Evolutionary conservation across 1,139 yeast genomes (phyloP).

Genomic region (Geotrichum australiense): DNA sequence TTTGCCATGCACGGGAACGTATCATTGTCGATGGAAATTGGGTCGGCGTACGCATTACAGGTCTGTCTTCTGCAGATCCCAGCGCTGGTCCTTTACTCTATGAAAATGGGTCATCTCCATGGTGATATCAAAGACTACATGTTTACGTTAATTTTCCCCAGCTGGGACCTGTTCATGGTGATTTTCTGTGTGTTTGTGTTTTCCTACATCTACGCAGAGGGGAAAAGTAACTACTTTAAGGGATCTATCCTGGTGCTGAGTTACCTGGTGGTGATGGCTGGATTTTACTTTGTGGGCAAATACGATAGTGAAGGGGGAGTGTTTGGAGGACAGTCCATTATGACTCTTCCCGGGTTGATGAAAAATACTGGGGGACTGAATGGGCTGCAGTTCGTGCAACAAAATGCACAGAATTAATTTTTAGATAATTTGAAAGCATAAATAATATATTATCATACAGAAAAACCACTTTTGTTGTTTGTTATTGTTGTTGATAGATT

Average conservation of each 20-base stretch:
- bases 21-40: conserved; percentile 89
- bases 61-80: conserved; percentile 96
- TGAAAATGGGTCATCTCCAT: conserved; percentile 37
- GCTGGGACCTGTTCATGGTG: conserved; percentile 91
- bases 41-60: conserved; percentile 94
- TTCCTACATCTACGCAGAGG: conserved; percentile 93
- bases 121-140: conserved; percentile 40
- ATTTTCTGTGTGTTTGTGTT: conserved; percentile 81
- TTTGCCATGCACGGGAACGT: conserved; percentile 96
- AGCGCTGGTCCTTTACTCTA: conserved; percentile 72
- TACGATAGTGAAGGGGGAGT: conserved; percentile 16
- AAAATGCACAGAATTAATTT: not conserved
- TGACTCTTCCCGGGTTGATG: not conserved
- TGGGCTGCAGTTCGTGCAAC: conserved; percentile 3
- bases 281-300: conserved; percentile 61
- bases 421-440: too few relatives aligned
- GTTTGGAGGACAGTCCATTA: conserved; percentile 6
- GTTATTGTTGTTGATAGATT: too few relatives aligned
- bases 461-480: too few relatives aligned
- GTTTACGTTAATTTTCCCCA: conserved; percentile 83
- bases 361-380: not conserved
- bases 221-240: conserved; percentile 91
- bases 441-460: too few relatives aligned
- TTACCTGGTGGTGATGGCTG: conserved; percentile 68
- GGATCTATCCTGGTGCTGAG: conserved; percentile 83